Conservation (phyloP, 2,329 filamentous ascomycete species). For the Cladosporium sp. region DNA sequence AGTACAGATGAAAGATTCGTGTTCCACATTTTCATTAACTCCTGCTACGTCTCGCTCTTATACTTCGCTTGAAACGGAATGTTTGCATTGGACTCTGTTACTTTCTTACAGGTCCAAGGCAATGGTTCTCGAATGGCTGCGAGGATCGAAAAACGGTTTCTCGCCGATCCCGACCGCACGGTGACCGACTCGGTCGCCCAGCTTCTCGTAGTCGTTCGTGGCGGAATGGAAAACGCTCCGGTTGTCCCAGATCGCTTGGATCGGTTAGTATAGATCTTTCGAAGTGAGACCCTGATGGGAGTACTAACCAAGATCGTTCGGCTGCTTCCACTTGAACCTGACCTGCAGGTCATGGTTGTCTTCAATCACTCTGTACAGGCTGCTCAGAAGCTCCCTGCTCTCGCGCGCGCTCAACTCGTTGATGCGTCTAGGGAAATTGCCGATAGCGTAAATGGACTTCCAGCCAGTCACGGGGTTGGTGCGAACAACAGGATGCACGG, state of each 20-base stretch:
- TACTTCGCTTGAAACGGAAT: no score
- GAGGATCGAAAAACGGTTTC: conserved; percentile 50
- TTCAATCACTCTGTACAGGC: conserved; percentile 30
- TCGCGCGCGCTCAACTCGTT: conserved; percentile 44
- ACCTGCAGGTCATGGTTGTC: conserved; percentile 51
- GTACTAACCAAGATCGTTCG: conserved; percentile 42
- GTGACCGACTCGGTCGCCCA: conserved; percentile 50
- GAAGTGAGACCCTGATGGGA: background rate
- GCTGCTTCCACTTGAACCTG: conserved; percentile 46
- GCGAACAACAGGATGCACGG: conserved; percentile 54
- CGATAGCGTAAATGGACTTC: conserved; percentile 53
- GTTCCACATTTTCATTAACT: no score
- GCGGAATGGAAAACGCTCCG: conserved; percentile 56
- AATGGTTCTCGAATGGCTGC: no score
- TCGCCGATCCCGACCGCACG: conserved; percentile 54
- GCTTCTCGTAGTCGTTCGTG: conserved; percentile 58
- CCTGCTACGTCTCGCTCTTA: no score
- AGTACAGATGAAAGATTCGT: no score
- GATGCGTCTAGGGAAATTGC: conserved; percentile 32
- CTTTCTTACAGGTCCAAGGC: no score
- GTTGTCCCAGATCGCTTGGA: conserved; percentile 62
- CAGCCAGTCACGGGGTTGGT: conserved; percentile 63
- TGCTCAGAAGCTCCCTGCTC: conserved; percentile 36
- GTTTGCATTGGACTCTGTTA: no score
- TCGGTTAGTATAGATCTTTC: background rate